Base-by-base conservation (phyloP, 176 grass and related monocot species). In the Saccharum spontaneum region DNA sequence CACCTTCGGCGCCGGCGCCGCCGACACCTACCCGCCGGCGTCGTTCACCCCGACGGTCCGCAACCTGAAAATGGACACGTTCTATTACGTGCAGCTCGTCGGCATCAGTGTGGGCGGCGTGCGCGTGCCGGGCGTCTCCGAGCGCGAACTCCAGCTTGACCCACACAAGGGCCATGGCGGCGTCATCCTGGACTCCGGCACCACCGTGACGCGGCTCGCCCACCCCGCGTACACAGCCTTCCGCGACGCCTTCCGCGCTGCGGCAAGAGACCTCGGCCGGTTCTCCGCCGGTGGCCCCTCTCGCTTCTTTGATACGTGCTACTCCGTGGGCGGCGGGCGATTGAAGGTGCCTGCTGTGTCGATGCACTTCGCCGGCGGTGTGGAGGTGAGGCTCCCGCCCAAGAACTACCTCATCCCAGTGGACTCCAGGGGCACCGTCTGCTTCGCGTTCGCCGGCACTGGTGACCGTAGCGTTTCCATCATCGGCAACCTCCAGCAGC, bases 321-420 rank as follows among this genome's bases (percentile, higher is more conserved):
- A 54, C 49, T 7, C 5, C 16, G 49, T 54, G 16, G 16, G 49
- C 16, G 16, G 16, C 48, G 4, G 49, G 49, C 49, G 5, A 7
- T 90, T 98, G 79, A 94, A 95, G 89, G 95, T 98, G 44, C 91
- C 95, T 18, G 94, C 95, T 12, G 71, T 98, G 82, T 90, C 89
- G 30, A 65, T 98, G 87, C 92, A 98, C 89, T 91, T 98, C 37
- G 90, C 88, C 0, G 90, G 92, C 8, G 91, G 85, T 3, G 87
- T 85, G 3, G 55, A 66, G 76, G 91, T 90, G 1, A 75, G 83
- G 3, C 88, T 98, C 18, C 95, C 95, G 2, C 90, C 92, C 4
- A 93, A 98, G 90, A 98, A 98, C 84, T 98, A 98, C 89, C 91
- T 98, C 17, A 93, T 98, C 83, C 95, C 95, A 7, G 95, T 98